Evolutionary conservation across 495 filamentous ascomycete species (phyloP), one percentile per base, ranked within the genome.

Genomic region (Podospora pseudopauciseta): DNA sequence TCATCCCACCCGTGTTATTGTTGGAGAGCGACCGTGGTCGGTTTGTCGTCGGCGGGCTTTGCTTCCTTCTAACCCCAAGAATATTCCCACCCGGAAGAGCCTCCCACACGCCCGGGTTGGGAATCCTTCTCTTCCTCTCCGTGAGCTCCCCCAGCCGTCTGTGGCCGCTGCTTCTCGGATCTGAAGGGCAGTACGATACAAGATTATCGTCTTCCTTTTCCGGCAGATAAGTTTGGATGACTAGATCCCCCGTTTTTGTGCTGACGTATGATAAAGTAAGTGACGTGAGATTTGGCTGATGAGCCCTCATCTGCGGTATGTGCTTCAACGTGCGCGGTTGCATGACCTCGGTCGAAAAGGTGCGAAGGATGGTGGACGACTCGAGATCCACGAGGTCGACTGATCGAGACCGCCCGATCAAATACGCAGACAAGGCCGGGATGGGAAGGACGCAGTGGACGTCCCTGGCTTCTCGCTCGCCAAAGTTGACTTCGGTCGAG

Each of bases 171-270:
- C 66, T 66, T 4, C 65, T 70, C 15, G 70, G 64, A 4, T 71
- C 67, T 0, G 27, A 63, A 1, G 69, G 69, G 66, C 76, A 76
- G 57, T 76, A 77, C 19, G 83, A 80, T 67, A 75, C 81, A 11
- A 83, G 73, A 4, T 76, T 73, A 65, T 82, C 80, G 13, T 70
- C 77, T 27, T 83, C 81, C 3, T 79, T 71, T 16, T 79, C 75
- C 0, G 85, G 83, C n/a, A 81, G 74, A 69, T 86, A 88, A 0
- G 82, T 85, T 53, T 88, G 85, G 62, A 88, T 76, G 49, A 87
- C 79, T 32, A 85, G 81, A 53, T 86, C 82, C 18, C 80, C 82
- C 0, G 81, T 84, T 53, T 86, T 84, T 2, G 76, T 70, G 69
- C 81, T 80, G 26, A 74, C 76, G 69, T 89, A 89, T n/a, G 80